Conservation (phyloP, 129 eudicot species). For the Rutidosis leptorrhynchoides region DNA sequence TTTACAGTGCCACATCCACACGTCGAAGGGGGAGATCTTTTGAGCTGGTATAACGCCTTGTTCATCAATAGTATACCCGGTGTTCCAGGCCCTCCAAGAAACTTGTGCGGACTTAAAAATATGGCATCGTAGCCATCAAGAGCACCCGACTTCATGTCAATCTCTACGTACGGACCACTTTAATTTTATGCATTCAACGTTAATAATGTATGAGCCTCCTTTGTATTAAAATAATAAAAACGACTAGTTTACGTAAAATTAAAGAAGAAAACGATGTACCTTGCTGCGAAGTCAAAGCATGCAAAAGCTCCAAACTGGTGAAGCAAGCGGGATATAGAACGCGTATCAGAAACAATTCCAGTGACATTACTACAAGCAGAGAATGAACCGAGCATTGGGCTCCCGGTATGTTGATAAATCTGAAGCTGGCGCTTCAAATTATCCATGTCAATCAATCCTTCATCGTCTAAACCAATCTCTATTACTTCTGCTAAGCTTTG, state of each 20-base stretch:
- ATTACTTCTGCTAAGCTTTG: constrained; percentile 78
- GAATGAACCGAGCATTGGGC: constrained; percentile 76
- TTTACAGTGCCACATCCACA: constrained; percentile 86
- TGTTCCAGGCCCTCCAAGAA: constrained; percentile 87
- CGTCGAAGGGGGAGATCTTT: constrained; percentile 67
- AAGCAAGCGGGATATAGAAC: constrained; percentile 49
- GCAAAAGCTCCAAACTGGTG: constrained; percentile 70
- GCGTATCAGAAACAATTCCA: constrained; percentile 55
- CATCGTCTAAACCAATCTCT: constrained; percentile 59
- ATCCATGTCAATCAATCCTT: constrained; percentile 51
- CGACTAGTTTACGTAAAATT: too few relatives aligned
- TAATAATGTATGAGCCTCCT: constrained; percentile 7
- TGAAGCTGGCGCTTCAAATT: constrained; percentile 36
- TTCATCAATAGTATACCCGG: constrained; percentile 77
- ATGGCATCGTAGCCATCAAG: constrained; percentile 84
- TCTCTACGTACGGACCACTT: constrained; percentile 74
- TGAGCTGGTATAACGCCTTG: constrained; percentile 53
- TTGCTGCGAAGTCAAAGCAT: constrained; percentile 84
- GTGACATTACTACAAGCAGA: constrained; percentile 93
- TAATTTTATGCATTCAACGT: neutral
- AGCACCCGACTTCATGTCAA: constrained; percentile 74
- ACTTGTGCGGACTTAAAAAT: constrained; percentile 79
- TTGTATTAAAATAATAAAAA: neutral
- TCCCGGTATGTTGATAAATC: constrained; percentile 28
- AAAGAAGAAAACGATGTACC: constrained; percentile 31